Percentiles rank a stretch among this genome's conserved stretches.
phyloP scores from a whole-genome alignment of 2,329 filamentous ascomycete genomes.

The Neonectria punicea region DNA sequence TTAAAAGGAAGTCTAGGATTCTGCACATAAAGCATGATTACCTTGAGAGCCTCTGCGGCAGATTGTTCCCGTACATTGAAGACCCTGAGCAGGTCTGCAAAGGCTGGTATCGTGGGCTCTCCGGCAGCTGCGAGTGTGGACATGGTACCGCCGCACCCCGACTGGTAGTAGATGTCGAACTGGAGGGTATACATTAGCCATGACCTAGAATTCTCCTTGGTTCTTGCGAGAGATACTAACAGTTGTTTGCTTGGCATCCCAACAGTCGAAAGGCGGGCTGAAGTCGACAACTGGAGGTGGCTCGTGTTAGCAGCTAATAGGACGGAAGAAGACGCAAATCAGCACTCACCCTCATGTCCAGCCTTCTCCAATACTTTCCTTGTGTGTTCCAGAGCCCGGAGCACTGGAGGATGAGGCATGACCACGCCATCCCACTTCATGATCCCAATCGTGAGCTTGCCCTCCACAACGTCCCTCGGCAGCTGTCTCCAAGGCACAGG shows the following conservation, averaged over 20 bases:
- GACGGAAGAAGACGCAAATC: background rate
- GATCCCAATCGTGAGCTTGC: slow-evolving; percentile 13
- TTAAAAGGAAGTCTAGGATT: too few species aligned
- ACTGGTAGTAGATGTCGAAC: slow-evolving; percentile 23
- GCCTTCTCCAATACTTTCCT: background rate
- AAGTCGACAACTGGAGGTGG: too few species aligned
- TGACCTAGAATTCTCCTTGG: too few species aligned
- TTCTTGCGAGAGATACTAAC: too few species aligned
- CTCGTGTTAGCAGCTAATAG: too few species aligned
- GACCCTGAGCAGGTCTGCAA: slow-evolving; percentile 12
- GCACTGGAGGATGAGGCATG: slow-evolving; percentile 23
- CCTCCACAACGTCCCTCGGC: fast-evolving
- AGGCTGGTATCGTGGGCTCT: slow-evolving; percentile 17
- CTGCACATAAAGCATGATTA: too few species aligned
- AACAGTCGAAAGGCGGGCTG: too few species aligned
- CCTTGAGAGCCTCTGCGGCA: background rate
- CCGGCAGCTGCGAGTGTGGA: slow-evolving; percentile 5
- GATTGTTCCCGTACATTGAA: slow-evolving; percentile 1
- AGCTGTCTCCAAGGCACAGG: slow-evolving; percentile 12
- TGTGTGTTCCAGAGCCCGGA: slow-evolving; percentile 14
- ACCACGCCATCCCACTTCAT: slow-evolving; percentile 23
- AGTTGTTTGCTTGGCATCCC: too few species aligned
- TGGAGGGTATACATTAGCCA: background rate
- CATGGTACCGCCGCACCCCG: background rate
- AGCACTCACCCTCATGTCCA: slow-evolving; percentile 16